Evolutionary conservation across 371 early-diverging fungal genomes (phyloP), one percentile per base, ranked within the genome.

Genomic region (Smittium mucronatum): DNA sequence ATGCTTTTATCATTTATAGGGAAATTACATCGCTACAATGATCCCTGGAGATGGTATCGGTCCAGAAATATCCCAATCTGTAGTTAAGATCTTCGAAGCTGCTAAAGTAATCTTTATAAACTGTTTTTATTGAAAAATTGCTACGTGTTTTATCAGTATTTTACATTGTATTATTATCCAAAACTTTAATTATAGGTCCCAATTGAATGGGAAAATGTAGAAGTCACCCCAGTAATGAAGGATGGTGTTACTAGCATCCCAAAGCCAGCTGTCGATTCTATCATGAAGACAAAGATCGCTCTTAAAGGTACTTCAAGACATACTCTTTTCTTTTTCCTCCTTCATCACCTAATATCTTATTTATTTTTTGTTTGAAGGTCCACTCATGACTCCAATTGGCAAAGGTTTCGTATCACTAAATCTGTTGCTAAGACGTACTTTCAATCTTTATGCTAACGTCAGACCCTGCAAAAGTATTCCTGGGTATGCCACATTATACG

Each of bases 1-100:
- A 59, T 59, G n/a, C 26, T 15, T 59, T 59, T 26, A 11, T 47
- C 47, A 47, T 47, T 11, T 59, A 59, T 58, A 70, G 60, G 97
- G 96, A 64, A 87, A 85, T 59, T 89, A 92, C 84, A 96, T 92
- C 66, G 93, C 94, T 47, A 97, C 98, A 21, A 82, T 97, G 66
- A 93, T 97, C 75, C 98, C 97, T 68, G 98, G 98, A 76, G 98
- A 97, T 81, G 98, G 98, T 80, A 88, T 96, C 70, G 98, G 98
- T 73, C 86, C 87, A 78, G 98, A 97, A 78, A 86, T 92, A 70
- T 86, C 94, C 58, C 78, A 81, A 17, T 85, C 95, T 26, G 94
- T 97, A 67, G 95, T 95, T 84, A 84, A 90, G 36, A 86, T 97
- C 70, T 97, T 97, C 82, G 85, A 83, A 74, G 95, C 94, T 25